Percentiles rank a stretch among this genome's conserved stretches.
Evolutionary conservation across 768 basidiomycete species (phyloP).

Genomic region (Trametes sanguinea): DNA sequence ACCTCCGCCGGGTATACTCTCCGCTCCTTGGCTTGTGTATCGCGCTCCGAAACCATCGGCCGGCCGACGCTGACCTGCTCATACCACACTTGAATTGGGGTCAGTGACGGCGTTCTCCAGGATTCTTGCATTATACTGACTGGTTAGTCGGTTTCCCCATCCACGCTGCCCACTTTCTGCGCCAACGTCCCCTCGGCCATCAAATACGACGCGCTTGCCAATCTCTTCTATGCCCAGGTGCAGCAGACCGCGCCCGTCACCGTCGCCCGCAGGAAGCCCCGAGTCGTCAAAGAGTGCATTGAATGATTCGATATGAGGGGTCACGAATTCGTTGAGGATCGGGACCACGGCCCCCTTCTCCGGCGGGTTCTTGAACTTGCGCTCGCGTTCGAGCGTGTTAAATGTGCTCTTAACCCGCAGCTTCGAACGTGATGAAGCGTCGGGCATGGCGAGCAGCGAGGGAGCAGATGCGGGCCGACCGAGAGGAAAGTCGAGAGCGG

Average conservation of each 20-base stretch:
- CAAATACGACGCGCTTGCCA: slow-evolving; percentile 90
- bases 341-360: slow-evolving; percentile 67
- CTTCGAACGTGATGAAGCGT: slow-evolving; percentile 39
- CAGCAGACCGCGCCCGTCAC: slow-evolving; percentile 78
- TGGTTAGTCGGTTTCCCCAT: slow-evolving; percentile 84
- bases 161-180: slow-evolving; percentile 53
- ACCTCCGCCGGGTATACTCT: slow-evolving; percentile 91
- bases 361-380: slow-evolving; percentile 74
- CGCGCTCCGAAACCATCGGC: slow-evolving; percentile 87
- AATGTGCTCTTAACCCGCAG: slow-evolving; percentile 58
- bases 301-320: slow-evolving; percentile 94
- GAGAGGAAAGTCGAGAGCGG: background rate
- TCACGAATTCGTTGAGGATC: slow-evolving; percentile 89
- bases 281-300: slow-evolving; percentile 95
- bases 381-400: slow-evolving; percentile 79
- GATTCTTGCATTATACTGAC: slow-evolving; percentile 48
- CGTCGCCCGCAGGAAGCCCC: slow-evolving; percentile 71
- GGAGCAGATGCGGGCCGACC: background rate
- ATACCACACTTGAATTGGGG: slow-evolving; percentile 75
- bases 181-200: slow-evolving; percentile 60
- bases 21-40: slow-evolving; percentile 70
- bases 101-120: background rate
- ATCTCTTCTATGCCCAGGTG: slow-evolving; percentile 81
- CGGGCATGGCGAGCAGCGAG: slow-evolving; percentile 46
- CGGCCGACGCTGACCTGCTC: slow-evolving; percentile 79